Evolutionary conservation across 352 stramenopile genomes (phyloP), one percentile per base, ranked within the genome.

Genomic region (Globisporangium uncinulatum): DNA sequence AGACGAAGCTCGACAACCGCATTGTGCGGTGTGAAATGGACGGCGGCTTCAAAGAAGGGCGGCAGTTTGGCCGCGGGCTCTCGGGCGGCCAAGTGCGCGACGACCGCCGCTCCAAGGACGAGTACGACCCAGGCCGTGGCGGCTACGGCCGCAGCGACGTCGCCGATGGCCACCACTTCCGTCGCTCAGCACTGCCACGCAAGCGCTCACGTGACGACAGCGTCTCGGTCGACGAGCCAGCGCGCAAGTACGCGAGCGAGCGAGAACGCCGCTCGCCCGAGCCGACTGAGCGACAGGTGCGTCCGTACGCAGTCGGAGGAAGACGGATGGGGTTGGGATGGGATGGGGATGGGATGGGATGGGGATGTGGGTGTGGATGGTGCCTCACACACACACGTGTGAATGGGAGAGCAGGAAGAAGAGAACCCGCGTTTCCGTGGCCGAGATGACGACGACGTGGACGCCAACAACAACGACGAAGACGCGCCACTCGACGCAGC

Each of bases 21-120:
- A 77, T 93, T 44, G 86, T 96, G 63, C 84, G 85, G 49, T 92
- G 84, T 44, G 86, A 95, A 56, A 93, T 94, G 82, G 87, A 96
- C 59, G 84, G 84, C 17, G 87, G 87, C 24, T 96, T 94, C 62
- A 71, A 74, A 32, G 84, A 95, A 62, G 87, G 87, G 10, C 78
- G 87, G 0, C 87, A 96, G 68, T 96, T 93, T 54, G 87, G 87
- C 5, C 78, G 87, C 45, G 86, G 85, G 1, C 70, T 83, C 19
- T 92, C 86, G 10, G 87, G 87, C 11, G 84, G 84, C 5, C 87
- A 96, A 66, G 86, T 95, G 39, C 72, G 83, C 52, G 86, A 96
- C 58, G 85, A 94, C 59, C 73, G 83, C 44, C 83, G 85, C 32
- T 92, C 83, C 15, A 88, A 89, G 59, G 82, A 94, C 56, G 84